phyloP scores from a whole-genome alignment of 2,329 filamentous ascomycete genomes.

The Didymella glomerata region DNA sequence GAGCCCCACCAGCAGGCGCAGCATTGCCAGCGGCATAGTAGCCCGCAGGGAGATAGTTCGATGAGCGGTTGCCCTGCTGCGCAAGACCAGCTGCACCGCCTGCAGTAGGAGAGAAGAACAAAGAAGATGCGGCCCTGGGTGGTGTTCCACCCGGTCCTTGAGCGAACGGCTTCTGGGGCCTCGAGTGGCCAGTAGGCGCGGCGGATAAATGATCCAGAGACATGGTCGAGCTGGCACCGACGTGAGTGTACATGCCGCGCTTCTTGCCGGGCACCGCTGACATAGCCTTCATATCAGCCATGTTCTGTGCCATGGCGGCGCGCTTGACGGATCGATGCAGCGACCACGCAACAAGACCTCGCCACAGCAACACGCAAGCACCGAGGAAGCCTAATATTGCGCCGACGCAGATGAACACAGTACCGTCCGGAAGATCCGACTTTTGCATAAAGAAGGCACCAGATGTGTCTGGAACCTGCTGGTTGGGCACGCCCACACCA shows the following conservation, averaged over 20 bases:
- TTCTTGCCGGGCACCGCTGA: slow-evolving; percentile 54
- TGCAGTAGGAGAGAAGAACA: slow-evolving; percentile 97
- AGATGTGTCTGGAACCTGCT: slow-evolving; percentile 81
- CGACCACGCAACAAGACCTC: slow-evolving; percentile 84
- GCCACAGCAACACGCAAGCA: slow-evolving; percentile 85
- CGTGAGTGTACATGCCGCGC: slow-evolving; percentile 54
- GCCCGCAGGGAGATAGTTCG: slow-evolving; percentile 85
- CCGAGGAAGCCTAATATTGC: slow-evolving; percentile 85
- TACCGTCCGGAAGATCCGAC: slow-evolving; percentile 85
- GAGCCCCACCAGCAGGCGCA: slow-evolving; percentile 50
- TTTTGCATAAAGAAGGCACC: slow-evolving; percentile 92
- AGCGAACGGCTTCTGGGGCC: slow-evolving; percentile 42
- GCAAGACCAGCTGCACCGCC: slow-evolving; percentile 61
- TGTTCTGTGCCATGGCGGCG: slow-evolving; percentile 78
- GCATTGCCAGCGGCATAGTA: slow-evolving; percentile 81
- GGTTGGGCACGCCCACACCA: slow-evolving; percentile 69
- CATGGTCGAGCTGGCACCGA: slow-evolving; percentile 61
- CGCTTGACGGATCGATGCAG: slow-evolving; percentile 90
- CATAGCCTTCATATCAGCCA: slow-evolving; percentile 73
- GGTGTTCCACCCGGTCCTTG: slow-evolving; percentile 35
- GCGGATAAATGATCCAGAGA: slow-evolving; percentile 62
- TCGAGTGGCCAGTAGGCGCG: slow-evolving; percentile 47
- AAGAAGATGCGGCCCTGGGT: slow-evolving; percentile 57
- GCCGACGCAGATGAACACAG: slow-evolving; percentile 94
- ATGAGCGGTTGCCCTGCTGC: slow-evolving; percentile 67